phyloP scores from a whole-genome alignment of 805 yeast species.

The Zygosaccharomyces kombuchaensis region DNA sequence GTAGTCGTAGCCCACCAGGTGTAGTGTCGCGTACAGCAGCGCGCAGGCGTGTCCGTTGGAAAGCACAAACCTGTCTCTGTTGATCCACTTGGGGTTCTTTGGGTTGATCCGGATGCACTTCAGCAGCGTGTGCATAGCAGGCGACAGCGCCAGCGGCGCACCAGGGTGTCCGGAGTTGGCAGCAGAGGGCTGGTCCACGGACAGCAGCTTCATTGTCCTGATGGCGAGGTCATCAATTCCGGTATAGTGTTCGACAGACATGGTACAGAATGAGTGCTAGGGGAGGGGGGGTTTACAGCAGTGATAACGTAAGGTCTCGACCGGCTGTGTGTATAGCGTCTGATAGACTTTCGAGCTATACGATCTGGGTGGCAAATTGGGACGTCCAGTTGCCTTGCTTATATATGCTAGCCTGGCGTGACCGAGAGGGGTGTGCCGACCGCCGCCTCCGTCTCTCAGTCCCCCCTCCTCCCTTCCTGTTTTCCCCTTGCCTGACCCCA shows the following conservation, averaged over 20 bases:
- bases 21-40: conserved; percentile 76
- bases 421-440: not conserved
- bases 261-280: conserved; percentile 12
- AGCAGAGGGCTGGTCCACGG: conserved; percentile 80
- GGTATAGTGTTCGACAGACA: conserved; percentile 34
- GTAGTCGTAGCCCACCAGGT: conserved; percentile 77
- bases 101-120: conserved; percentile 83
- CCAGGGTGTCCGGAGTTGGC: conserved; percentile 99
- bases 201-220: conserved; percentile 81
- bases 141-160: conserved; percentile 98
- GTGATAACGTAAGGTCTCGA: not conserved
- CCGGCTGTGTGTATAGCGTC: too few species aligned
- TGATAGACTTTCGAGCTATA: too few species aligned
- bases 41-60: conserved; percentile 98
- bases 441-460: not conserved
- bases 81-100: conserved; percentile 84
- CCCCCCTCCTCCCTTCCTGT: not conserved
- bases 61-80: conserved; percentile 91
- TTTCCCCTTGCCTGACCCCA: too few species aligned
- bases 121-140: conserved; percentile 86
- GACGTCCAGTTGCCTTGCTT: not conserved
- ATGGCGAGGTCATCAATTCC: conserved; percentile 72
- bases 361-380: not conserved
- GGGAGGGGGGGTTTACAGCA: too few species aligned
- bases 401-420: not conserved